Percentiles rank a stretch among this genome's conserved stretches.
Conservation (phyloP, 2,329 filamentous ascomycete genomes). For the Dothiorella sarmentorum region DNA sequence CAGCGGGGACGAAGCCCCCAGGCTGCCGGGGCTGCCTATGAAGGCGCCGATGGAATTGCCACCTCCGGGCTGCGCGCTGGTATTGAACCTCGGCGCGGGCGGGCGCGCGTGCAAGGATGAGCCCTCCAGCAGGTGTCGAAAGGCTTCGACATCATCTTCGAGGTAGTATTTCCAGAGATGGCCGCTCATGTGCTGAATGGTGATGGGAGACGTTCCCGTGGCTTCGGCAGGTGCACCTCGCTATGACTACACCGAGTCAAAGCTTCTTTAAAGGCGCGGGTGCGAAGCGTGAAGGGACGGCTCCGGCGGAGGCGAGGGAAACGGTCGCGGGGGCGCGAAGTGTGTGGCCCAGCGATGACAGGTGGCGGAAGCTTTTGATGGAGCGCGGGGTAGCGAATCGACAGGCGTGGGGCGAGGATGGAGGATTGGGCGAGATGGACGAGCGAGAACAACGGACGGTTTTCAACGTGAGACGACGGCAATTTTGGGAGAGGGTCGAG, state of each 20-base stretch:
- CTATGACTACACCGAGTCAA: conserved; percentile 82
- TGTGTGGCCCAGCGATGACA: conserved; percentile 10
- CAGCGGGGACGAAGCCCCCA: conserved; percentile 45
- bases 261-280: conserved; percentile 81
- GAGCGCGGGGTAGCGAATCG: neutral
- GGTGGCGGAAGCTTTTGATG: conserved; percentile 9
- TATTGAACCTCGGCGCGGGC: conserved; percentile 48
- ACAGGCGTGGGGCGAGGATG: neutral
- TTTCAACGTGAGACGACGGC: neutral
- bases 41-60: conserved; percentile 20
- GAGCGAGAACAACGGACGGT: neutral
- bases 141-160: conserved; percentile 95
- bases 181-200: conserved; percentile 75
- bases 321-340: conserved; percentile 3
- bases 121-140: conserved; percentile 81
- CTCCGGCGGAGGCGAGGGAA: conserved; percentile 27
- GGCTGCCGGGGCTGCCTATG: conserved; percentile 41
- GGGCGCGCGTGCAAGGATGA: conserved; percentile 58
- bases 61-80: neutral
- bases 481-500: neutral
- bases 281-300: conserved; percentile 50
- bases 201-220: conserved; percentile 41
- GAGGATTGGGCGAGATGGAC: neutral
- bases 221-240: conserved; percentile 70
- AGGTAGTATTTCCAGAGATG: conserved; percentile 95